These are phyloP conservation scores for Corylus heterophylla DNA, from an alignment of 306 rosid genomes.

Conservation along the genomic window DNA sequence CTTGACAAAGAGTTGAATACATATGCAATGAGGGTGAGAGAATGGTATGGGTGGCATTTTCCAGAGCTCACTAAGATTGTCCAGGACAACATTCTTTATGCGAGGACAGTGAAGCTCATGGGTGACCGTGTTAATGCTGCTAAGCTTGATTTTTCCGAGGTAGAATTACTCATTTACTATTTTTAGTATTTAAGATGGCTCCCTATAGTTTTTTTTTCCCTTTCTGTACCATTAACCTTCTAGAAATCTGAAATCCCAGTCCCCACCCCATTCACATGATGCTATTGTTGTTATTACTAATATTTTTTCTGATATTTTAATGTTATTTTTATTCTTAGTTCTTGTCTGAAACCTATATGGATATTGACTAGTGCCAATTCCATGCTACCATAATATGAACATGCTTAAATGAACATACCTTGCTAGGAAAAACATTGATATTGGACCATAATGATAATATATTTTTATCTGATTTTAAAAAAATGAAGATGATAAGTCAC, in stretches of 20 bases:
- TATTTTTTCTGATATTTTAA: no score
- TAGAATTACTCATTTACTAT: conserved; percentile 21
- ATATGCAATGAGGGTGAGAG: conserved; percentile 97
- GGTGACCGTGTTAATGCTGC: conserved; percentile 89
- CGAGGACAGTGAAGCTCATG: conserved; percentile 87
- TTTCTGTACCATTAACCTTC: background rate
- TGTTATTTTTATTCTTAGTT: no score
- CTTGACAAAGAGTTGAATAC: conserved; percentile 95
- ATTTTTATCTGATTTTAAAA: background rate
- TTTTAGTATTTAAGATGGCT: background rate
- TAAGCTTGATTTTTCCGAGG: conserved; percentile 89
- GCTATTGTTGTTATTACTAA: background rate
- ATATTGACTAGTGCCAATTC: background rate
- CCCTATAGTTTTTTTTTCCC: background rate
- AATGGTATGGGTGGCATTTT: conserved; percentile 99
- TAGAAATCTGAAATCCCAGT: background rate
- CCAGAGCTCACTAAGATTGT: conserved; percentile 93
- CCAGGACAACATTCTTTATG: conserved; percentile 80
- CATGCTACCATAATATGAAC: background rate
- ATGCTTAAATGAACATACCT: background rate
- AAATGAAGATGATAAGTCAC: background rate
- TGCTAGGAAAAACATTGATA: background rate
- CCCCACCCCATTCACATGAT: background rate
- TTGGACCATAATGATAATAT: background rate
- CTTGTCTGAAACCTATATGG: background rate